Conservation (phyloP, 2,329 filamentous ascomycete species). For the Daldinia eschscholtzii region DNA sequence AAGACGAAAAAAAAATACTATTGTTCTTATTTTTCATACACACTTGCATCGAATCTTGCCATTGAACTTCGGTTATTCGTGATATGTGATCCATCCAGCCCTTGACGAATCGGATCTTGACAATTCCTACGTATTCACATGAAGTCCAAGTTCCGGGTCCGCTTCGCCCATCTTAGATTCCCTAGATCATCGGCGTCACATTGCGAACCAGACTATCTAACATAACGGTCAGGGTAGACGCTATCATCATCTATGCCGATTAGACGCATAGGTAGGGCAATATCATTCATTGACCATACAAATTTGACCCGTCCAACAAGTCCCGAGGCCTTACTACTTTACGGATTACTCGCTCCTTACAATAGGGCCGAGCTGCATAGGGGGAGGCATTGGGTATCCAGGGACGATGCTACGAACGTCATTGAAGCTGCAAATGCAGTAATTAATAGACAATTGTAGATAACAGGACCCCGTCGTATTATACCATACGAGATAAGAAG, state of each 20-base stretch:
- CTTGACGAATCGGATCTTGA: constrained; percentile 22
- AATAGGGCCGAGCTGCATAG: not conserved
- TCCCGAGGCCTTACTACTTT: not conserved
- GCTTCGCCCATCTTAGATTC: constrained; percentile 8
- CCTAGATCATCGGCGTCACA: constrained; percentile 16
- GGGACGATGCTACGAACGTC: constrained; percentile 1
- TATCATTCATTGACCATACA: not conserved
- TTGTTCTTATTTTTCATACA: constrained; percentile 8
- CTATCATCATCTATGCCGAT: constrained; percentile 1
- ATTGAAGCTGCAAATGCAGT: not conserved
- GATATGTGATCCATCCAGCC: constrained; percentile 19
- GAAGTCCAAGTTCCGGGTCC: constrained; percentile 2
- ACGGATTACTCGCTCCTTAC: not conserved
- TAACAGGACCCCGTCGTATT: not conserved
- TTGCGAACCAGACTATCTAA: constrained; percentile 6
- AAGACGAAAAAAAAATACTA: constrained; percentile 19
- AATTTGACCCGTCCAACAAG: not conserved
- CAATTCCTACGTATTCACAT: not conserved
- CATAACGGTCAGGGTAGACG: constrained; percentile 17
- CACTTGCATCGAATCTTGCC: not conserved
- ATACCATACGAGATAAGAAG: not conserved
- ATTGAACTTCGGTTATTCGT: constrained; percentile 17
- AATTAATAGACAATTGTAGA: not conserved
- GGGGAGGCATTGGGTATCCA: not conserved
- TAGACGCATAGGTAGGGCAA: not conserved